Evolutionary conservation across 2,329 filamentous ascomycete species (phyloP).

Genomic region (Drechslerella coelobrocha): DNA sequence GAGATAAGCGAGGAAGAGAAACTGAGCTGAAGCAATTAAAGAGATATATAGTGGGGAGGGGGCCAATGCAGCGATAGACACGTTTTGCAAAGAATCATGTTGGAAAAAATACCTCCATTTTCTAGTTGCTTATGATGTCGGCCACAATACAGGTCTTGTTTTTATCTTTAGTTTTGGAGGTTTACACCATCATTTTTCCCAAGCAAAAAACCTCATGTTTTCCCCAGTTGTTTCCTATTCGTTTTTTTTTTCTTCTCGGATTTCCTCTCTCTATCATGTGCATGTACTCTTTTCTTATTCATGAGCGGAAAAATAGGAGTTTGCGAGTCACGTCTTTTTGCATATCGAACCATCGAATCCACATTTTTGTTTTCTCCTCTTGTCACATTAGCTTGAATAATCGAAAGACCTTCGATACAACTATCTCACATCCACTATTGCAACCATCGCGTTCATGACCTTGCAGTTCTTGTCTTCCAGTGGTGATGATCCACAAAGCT

Average conservation of each 20-base stretch:
- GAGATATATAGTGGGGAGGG: conserved; percentile 6
- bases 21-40: not conserved
- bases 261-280: conserved; percentile 25
- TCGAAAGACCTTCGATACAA: not conserved
- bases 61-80: conserved; percentile 22
- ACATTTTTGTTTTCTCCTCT: conserved; percentile 26
- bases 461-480: not conserved
- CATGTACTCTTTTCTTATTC: conserved; percentile 42
- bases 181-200: conserved; percentile 34
- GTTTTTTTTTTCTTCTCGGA: conserved; percentile 7
- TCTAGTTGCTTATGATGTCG: conserved; percentile 31
- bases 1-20: conserved; percentile 50
- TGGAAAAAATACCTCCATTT: conserved; percentile 23
- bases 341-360: conserved; percentile 7
- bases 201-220: conserved; percentile 9
- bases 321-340: conserved; percentile 43
- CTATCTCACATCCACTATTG: too few species aligned
- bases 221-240: not conserved
- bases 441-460: too few species aligned
- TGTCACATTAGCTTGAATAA: conserved; percentile 37
- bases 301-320: conserved; percentile 50
- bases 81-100: conserved; percentile 17
- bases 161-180: conserved; percentile 45
- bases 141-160: conserved; percentile 43
- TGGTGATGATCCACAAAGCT: not conserved